A percentile compares a stretch with the other conserved stretches of the same genome.
Evolutionary conservation across 2,329 filamentous ascomycete genomes (phyloP).

Genomic region (Verticillium isaacii): DNA sequence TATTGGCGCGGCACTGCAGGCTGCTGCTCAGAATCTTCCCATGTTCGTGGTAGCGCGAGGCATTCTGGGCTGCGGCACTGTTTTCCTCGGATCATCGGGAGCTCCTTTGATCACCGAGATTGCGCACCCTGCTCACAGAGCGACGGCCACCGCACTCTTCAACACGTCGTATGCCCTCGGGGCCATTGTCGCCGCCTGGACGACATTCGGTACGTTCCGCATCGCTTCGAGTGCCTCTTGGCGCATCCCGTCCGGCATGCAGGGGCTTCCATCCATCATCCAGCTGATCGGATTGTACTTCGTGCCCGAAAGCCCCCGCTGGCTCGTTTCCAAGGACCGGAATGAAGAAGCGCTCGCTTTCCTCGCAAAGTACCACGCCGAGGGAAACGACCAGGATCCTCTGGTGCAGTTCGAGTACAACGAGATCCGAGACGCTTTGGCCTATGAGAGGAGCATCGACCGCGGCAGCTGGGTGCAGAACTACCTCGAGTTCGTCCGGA

Average conservation of each 20-base stretch:
- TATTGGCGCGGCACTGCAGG: conserved; percentile 31
- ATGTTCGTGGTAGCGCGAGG: conserved; percentile 37
- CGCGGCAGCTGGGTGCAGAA: conserved; percentile 20
- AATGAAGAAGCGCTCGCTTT: conserved; percentile 24
- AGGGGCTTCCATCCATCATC: conserved; percentile 1
- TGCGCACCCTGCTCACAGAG: conserved; percentile 10
- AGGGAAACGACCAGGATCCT: conserved; percentile 42
- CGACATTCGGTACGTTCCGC: conserved; percentile 26
- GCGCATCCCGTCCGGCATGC: conserved; percentile 1
- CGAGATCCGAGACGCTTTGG: conserved; percentile 28
- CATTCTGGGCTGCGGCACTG: conserved; percentile 32
- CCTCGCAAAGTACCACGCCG: conserved; percentile 40
- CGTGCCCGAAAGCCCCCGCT: conserved; percentile 27
- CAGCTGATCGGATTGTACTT: conserved; percentile 4
- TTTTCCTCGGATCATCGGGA: not conserved
- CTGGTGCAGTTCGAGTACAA: conserved; percentile 36
- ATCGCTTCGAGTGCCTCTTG: conserved; percentile 1
- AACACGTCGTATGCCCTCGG: conserved; percentile 30
- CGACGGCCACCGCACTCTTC: conserved; percentile 25
- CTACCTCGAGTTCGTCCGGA: conserved; percentile 31
- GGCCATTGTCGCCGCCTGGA: conserved; percentile 32
- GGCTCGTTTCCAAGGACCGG: conserved; percentile 23
- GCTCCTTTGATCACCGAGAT: conserved; percentile 7
- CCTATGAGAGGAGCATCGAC: not conserved
- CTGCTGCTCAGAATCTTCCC: conserved; percentile 35